Evolutionary conservation across 306 rosid genomes (phyloP).

Genomic region (Fagus crenata): DNA sequence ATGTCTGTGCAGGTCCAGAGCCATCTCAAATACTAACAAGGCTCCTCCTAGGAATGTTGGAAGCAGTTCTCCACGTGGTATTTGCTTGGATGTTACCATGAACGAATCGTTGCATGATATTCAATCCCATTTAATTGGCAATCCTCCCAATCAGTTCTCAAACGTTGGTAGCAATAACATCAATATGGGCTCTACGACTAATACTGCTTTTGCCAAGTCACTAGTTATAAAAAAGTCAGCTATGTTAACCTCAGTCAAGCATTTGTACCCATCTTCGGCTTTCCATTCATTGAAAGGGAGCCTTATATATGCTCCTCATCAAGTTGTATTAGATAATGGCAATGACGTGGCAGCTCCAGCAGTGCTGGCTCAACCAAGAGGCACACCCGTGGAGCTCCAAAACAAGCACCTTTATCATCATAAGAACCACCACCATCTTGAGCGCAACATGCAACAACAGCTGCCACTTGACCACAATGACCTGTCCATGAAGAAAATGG

Average conservation of each 20-base stretch:
- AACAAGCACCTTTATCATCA: constrained; percentile 44
- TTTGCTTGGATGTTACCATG: constrained; percentile 49
- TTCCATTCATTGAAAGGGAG: constrained; percentile 57
- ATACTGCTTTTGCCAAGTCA: constrained; percentile 54
- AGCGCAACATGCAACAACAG: constrained; percentile 42
- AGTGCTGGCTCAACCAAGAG: constrained; percentile 48
- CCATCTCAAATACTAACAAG: constrained; percentile 58
- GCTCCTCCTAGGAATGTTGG: constrained; percentile 61
- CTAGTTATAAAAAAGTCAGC: constrained; percentile 48
- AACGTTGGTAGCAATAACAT: constrained; percentile 66
- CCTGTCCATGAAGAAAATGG: constrained; percentile 54
- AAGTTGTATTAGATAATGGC: constrained; percentile 37
- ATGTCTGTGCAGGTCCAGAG: constrained; percentile 53
- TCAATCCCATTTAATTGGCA: constrained; percentile 60
- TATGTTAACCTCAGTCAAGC: constrained; percentile 50
- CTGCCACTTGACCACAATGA: constrained; percentile 45
- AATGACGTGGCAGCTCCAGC: constrained; percentile 34
- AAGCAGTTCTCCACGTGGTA: constrained; percentile 58
- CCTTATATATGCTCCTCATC: constrained; percentile 39
- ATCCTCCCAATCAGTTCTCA: constrained; percentile 66
- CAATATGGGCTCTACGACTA: constrained; percentile 73
- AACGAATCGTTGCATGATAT: constrained; percentile 50
- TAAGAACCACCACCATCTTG: constrained; percentile 39
- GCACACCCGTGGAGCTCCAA: constrained; percentile 38
- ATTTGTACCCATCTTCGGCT: constrained; percentile 46